Evolutionary conservation across 2,329 filamentous ascomycete genomes (phyloP), one percentile per base, ranked within the genome.

Genomic region (Nemania serpens): DNA sequence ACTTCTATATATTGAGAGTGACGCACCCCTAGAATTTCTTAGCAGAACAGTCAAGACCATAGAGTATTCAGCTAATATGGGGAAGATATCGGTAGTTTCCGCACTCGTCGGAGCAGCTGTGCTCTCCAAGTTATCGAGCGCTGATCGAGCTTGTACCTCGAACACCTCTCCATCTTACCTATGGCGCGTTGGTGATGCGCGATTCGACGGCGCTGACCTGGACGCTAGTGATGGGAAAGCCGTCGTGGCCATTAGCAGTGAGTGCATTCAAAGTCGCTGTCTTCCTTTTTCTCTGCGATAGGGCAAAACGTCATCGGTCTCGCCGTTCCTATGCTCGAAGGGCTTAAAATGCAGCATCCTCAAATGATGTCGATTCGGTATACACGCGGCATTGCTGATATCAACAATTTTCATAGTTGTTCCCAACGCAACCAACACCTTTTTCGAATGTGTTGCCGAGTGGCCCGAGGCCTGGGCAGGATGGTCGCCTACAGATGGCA

Each of bases 391-490:
- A 37, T 37, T 9, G 7, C 59, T 62, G 4, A 62, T 17, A 11
- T 15, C 4, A 10, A 17, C 17, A 41, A 2, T 13, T 18, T 43
- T n/a, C 11, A 29, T 29, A 63, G 60, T 76, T 39, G 66, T 69
- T 12, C 70, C 65, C 1, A 53, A 54, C 36, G 62, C 53, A 11
- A 65, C 55, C 15, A 58, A 55, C 11, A 58, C 74, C 1, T 68
- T 76, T 33, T 76, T 74, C 49, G 74, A 76, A 59, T 76, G 75
- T n/a, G 71, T 75, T 3, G 69, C 68, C 0, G 70, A 74, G 41
- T 76, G 75, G 75, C 73, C 73, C 0, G 72, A 73, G 46, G 51
- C 68, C 0, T 76, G 74, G 74, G 66, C 54, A 0, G 75, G 75
- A 6, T 73, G 68, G 68, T 72, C 71, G 13, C 25, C 52, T 34